Base-by-base conservation (phyloP, 805 yeast species). In the Sugiyamaella americana region DNA sequence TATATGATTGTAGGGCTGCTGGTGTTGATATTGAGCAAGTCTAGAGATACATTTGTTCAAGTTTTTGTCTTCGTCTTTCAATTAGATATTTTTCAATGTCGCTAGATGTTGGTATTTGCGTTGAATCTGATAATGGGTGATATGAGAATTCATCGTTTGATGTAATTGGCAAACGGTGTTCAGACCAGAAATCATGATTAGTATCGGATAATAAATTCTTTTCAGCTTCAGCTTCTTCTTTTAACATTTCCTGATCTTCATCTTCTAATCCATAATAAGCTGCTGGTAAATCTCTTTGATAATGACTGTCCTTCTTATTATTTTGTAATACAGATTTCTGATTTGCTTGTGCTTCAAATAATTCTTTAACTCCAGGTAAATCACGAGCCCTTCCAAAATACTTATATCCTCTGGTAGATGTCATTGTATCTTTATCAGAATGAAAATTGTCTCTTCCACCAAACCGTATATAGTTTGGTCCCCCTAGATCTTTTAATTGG, bases 321-420 rank as follows among this genome's bases (percentile, higher is more conserved):
- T 26, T 13, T 8, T 26, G 32, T 13, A 13, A 8, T 8, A 13
- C 32, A 26, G 32, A 26, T 13, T 13, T 8, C 32, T 26, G 32
- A 8, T 26, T 26, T 8, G 32, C 32, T 26, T 26, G 32, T 36
- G 68, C 61, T 44, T 69, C 68, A 17, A 79, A 51, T 19, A 76
- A 51, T 48, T 72, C 72, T 44, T 72, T 67, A 5, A 84, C 89
- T 51, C 85, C 96, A 0, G 87, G 84, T 5, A 88, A 65, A 38
- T 87, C 91, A 44, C 77, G 71, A 0, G 96, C 95, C 41, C 95
- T 65, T 0, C 97, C 97, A 64, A 79, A 89, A 63, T 84, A 89
- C 46, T 83, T 67, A 52, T 78, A 79, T 0, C 87, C 87, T 35
- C 73, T 68, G 1, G 75, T 60, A 8, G 32, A 26, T 13, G 32